Conservation (phyloP, 1,284 basidiomycete genomes). For the Microbotryum saponariae region DNA sequence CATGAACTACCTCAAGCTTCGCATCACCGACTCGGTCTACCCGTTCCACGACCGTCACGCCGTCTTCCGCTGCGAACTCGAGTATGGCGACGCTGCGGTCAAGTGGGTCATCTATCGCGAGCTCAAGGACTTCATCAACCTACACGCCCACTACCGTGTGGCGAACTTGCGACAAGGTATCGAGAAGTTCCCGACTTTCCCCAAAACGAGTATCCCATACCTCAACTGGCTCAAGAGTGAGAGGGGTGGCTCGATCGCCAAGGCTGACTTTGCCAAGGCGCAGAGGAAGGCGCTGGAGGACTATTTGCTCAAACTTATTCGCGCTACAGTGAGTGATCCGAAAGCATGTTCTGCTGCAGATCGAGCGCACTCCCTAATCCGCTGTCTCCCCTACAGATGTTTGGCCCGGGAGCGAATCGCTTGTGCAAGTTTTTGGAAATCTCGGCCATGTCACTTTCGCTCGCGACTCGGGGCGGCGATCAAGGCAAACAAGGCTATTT, state of each 20-base stretch:
- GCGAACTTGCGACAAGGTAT: conserved; percentile 51
- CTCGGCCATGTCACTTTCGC: conserved; percentile 73
- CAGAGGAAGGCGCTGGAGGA: conserved; percentile 77
- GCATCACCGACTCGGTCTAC: conserved; percentile 76
- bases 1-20: conserved; percentile 74
- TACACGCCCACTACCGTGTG: conserved; percentile 85
- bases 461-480: conserved; percentile 68
- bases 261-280: conserved; percentile 66
- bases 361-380: background rate
- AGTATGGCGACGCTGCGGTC: conserved; percentile 88
- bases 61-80: conserved; percentile 79
- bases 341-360: background rate
- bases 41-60: conserved; percentile 68
- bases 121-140: conserved; percentile 79
- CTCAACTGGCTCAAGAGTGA: conserved; percentile 58
- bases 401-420: conserved; percentile 86
- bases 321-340: conserved; percentile 62
- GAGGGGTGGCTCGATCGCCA: conserved; percentile 45
- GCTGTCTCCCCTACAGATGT: conserved; percentile 59
- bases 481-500: conserved; percentile 88
- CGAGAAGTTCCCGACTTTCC: conserved; percentile 78
- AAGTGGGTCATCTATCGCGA: conserved; percentile 91
- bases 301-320: conserved; percentile 81
- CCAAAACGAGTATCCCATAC: conserved; percentile 74
- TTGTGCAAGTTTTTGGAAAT: conserved; percentile 92